These are phyloP conservation scores for Ganoderma multipileum DNA, from an alignment of 1,284 basidiomycete genomes.

Conservation along the genomic window DNA sequence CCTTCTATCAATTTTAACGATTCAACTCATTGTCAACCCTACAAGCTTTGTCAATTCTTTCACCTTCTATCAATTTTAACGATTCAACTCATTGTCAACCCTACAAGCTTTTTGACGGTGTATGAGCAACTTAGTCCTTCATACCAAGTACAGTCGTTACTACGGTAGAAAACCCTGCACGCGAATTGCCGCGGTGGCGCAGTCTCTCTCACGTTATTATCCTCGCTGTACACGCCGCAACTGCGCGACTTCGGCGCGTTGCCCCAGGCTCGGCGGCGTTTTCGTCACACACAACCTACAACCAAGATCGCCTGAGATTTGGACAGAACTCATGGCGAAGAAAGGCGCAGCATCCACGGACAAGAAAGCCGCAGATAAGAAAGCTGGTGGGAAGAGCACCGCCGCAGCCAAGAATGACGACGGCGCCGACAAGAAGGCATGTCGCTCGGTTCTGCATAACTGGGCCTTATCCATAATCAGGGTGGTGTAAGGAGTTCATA, in stretches of 20 bases:
- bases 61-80: background rate
- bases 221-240: background rate
- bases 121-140: background rate
- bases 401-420: conserved; percentile 40
- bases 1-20: background rate
- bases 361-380: conserved; percentile 47
- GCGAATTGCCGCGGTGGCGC: conserved; percentile 1
- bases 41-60: background rate
- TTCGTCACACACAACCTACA: background rate
- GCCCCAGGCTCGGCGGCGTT: background rate
- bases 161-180: background rate
- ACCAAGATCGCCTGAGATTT: background rate
- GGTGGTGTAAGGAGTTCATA: conserved; percentile 3
- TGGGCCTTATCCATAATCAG: background rate
- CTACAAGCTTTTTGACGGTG: background rate
- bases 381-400: conserved; percentile 43
- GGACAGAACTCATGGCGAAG: conserved; percentile 55
- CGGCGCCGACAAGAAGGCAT: conserved; percentile 41
- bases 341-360: conserved; percentile 46
- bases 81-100: background rate
- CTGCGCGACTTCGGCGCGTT: background rate
- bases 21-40: background rate
- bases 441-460: background rate
- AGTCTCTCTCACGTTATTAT: background rate
- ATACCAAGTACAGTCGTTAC: background rate